A percentile compares a stretch with the other conserved stretches of the same genome.
Evolutionary conservation across 163 green algal species (phyloP).

Genomic region (Coccomyxa subellipsoidea): DNA sequence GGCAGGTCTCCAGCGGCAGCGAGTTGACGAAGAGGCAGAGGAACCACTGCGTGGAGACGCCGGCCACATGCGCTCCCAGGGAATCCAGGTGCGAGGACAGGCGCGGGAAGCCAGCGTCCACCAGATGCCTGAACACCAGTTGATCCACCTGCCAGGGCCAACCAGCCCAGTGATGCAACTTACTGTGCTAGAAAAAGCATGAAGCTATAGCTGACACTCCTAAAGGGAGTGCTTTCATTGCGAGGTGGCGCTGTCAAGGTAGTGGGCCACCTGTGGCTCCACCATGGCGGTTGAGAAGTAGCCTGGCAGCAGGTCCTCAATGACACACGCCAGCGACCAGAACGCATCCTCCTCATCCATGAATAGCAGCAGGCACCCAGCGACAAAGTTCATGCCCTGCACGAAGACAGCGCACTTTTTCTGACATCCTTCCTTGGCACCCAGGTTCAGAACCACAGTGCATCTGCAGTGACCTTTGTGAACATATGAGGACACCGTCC

Average conservation of each 20-base stretch:
- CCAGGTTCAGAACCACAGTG: no score
- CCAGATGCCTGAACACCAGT: slow-evolving; percentile 48
- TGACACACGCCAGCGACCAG: slow-evolving; percentile 56
- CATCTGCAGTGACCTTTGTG: no score
- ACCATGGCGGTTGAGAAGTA: slow-evolving; percentile 60
- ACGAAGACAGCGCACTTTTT: neutral
- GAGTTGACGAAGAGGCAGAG: slow-evolving; percentile 90
- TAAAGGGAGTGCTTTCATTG: neutral
- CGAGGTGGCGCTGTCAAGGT: neutral
- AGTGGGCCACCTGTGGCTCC: slow-evolving; percentile 45
- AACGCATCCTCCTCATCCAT: slow-evolving; percentile 59
- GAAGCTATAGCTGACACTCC: neutral
- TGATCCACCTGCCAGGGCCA: slow-evolving; percentile 46
- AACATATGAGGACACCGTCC: no score
- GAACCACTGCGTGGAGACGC: slow-evolving; percentile 69
- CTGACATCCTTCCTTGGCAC: no score
- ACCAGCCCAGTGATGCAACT: neutral
- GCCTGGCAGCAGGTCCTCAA: slow-evolving; percentile 59
- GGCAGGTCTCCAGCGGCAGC: slow-evolving; percentile 80
- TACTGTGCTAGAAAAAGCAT: neutral
- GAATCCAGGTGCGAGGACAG: slow-evolving; percentile 50
- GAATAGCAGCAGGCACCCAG: slow-evolving; percentile 64
- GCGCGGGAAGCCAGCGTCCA: slow-evolving; percentile 26
- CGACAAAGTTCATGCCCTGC: slow-evolving; percentile 75
- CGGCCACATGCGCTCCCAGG: slow-evolving; percentile 26